These are phyloP conservation scores for Suillus subalutaceus DNA, from an alignment of 768 basidiomycete species.

Conservation along the genomic window DNA sequence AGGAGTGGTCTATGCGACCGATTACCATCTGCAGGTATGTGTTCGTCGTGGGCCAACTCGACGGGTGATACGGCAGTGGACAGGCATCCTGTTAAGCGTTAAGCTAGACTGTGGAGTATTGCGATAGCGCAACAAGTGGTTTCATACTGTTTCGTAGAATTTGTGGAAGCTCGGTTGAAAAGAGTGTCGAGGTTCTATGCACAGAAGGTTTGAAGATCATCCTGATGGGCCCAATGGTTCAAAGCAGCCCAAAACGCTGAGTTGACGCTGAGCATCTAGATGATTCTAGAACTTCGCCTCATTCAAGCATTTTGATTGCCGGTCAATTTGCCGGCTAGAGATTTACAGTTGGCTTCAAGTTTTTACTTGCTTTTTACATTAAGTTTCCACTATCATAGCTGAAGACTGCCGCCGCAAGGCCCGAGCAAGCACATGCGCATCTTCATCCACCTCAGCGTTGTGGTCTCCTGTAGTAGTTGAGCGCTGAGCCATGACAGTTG, in stretches of 20 bases:
- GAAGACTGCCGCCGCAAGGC: background rate
- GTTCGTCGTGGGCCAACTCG: constrained; percentile 34
- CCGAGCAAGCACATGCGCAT: background rate
- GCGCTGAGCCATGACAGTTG: background rate
- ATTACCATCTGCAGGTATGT: constrained; percentile 32
- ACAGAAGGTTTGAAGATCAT: constrained; percentile 1
- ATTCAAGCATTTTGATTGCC: background rate
- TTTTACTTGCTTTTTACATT: no score
- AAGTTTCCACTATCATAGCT: background rate
- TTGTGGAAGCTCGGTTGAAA: background rate
- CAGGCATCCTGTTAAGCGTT: constrained; percentile 22
- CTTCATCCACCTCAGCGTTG: background rate
- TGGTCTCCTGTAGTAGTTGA: background rate
- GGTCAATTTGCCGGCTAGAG: constrained; percentile 1
- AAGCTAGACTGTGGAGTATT: background rate
- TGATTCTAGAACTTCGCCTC: background rate
- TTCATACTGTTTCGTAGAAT: background rate
- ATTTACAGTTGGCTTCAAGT: no score
- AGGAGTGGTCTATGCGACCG: constrained; percentile 47
- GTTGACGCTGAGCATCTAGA: background rate
- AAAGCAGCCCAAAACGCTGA: background rate
- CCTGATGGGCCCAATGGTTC: background rate
- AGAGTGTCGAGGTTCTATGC: background rate
- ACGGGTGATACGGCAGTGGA: constrained; percentile 25
- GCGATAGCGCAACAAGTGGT: background rate